Base-by-base conservation (phyloP, 306 rosid species). In the Benincasa hispida region DNA sequence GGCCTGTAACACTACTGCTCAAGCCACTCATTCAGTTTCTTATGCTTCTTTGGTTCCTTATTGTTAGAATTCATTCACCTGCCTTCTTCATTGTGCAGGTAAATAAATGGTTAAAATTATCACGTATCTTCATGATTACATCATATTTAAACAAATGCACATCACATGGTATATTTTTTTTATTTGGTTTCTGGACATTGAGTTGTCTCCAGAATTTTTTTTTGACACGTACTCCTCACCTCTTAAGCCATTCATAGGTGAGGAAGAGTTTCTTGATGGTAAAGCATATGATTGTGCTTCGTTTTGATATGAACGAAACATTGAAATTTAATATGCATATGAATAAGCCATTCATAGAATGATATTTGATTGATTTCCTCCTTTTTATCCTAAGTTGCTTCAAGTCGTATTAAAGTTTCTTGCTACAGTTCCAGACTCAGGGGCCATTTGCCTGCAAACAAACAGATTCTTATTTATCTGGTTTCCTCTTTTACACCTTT, bases 1-100 rank as follows among this genome's bases (percentile, higher is more conserved):
- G 81, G 66, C 89, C 91, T 19, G 62, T 86, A 47, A 75, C 86
- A 79, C 93, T 94, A 77, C 74, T 94, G 78, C 76, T 94, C 80
- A 91, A 94, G 88, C 93, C 95, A 24, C 63, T 94, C 79, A 65
- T 89, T 87, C 98, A 94, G 66, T 76, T 89, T 82, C 21, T 87
- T 17, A 78, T 74, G 87, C 95, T 94, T 76, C 99, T 94, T 72
- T 94, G 97, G 96, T 94, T 79, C 85, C 97, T 94, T 83, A 86
- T 92, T 72, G 28, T 88, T 47, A 90, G 85, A 80, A 87, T 92
- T 79, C 84, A 87, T 34, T 80, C 90, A 74, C 99, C 99, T 62
- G 93, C 89, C 88, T 85, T 94, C 75, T 94, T 92, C 78, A 63
- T 94, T 27, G 96, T 87, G 57, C 97, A 94, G 97, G 99, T 94